Evolutionary conservation across 495 filamentous ascomycete genomes (phyloP), one percentile per base, ranked within the genome.

Genomic region (Hyaloscypha bicolor): DNA sequence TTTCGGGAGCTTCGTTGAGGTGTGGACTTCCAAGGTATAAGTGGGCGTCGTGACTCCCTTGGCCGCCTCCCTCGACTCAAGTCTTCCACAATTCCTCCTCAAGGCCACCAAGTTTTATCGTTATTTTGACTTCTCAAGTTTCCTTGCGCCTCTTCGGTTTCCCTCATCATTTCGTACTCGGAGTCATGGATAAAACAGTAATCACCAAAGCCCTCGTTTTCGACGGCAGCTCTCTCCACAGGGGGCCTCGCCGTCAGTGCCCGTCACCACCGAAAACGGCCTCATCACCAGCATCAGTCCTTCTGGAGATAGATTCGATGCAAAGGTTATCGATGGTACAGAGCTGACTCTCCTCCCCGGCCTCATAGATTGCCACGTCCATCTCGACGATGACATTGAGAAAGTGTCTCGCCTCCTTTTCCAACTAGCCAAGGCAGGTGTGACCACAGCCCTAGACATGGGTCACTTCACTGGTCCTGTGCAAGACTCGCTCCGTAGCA

Each of bases 391-490:
- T 35, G 35, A 22, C 9, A 3, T 8, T 21, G 67, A 52, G 48
- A 32, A n/a, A 14, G n/a, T 4, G 3, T 16, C 30, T 37, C 29
- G 11, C 8, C 35, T 45, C 6, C 63, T 69, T 16, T 9, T 16
- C 2, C n/a, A 62, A 55, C 22, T 72, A 9, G 55, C 56, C n/a
- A 58, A 30, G 21, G 59, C 9, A 53, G 69, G 69, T 8, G 59
- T 72, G 6, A 72, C 69, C 14, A 72, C 67, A 21, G 69, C 55
- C n/a, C 39, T 69, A 5, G 69, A 69, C 35, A 71, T 69, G 69
- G 69, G 57, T 8, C 22, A 33, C 16, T 58, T 55, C 31, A 37
- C 19, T 30, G 25, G 19, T 6, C 3, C 25, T n/a, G 39, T 42
- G 29, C 33, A 6, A 14, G 33, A 57, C 3, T 16, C 3, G 5